Conservation (phyloP, 1,284 basidiomycete genomes). For the Xerocomus cyaneibrunnescens region DNA sequence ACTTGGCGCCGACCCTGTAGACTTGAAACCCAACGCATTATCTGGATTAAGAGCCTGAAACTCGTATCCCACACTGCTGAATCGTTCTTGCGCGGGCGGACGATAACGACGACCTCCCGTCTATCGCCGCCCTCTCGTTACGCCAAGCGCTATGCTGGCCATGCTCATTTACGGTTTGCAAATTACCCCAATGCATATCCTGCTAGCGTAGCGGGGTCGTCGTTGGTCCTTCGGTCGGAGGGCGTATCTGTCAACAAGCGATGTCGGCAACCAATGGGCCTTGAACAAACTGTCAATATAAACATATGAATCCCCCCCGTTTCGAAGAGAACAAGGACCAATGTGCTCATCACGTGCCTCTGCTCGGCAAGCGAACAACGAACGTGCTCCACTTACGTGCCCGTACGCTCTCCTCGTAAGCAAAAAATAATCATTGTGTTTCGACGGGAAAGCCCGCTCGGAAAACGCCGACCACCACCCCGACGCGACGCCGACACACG, state of each 20-base stretch:
- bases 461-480: background rate
- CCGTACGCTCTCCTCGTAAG: too few species aligned
- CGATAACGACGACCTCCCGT: constrained; percentile 6
- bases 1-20: constrained; percentile 3
- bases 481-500: background rate
- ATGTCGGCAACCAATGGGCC: background rate
- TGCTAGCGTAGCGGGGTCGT: background rate
- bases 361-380: background rate
- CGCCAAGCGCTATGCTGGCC: background rate
- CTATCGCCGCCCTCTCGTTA: constrained; percentile 7
- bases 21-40: constrained; percentile 12
- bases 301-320: background rate
- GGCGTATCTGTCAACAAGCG: background rate
- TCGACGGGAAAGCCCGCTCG: background rate
- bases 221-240: too few species aligned
- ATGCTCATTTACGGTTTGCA: constrained; percentile 6
- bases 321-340: constrained; percentile 3
- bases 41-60: constrained; percentile 10
- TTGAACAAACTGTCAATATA: background rate
- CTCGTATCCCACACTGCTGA: constrained; percentile 6
- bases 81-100: background rate
- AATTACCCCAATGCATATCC: constrained; percentile 15
- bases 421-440: background rate
- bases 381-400: background rate
- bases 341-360: background rate